Evolutionary conservation across 768 basidiomycete genomes (phyloP), one percentile per base, ranked within the genome.

Genomic region (Boletus pseudopeckii): DNA sequence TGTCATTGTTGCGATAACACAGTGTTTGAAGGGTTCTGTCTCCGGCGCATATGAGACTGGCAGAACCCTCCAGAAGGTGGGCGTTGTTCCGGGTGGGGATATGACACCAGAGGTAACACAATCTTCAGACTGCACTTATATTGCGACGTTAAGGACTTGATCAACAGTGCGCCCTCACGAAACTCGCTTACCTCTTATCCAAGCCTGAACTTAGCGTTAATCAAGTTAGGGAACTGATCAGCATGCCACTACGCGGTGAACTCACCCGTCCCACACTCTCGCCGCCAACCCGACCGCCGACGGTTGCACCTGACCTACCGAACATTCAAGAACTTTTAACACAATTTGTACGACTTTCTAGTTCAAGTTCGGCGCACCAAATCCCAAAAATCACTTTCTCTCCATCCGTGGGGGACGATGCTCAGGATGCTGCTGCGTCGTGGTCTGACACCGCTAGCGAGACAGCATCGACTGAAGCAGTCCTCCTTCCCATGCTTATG

Each of bases 1-100:
- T 2, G 83, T 96, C 48, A 82, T 98, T 45, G 92, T 98, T 37
- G 91, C 93, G 11, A 93, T 97, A 46, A 86, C 92, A 0, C 95
- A 98, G 64, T 97, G 95, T 65, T 65, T 83, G 15, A 92, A 86
- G 67, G 95, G 95, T 8, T 79, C 86, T 5, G 94, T 98, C 9
- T 88, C 86, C 9, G 84, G 88, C 62, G 84, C 86, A 15, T 95
- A 95, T 60, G 85, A 89, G 71, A 87, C 88, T 13, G 91, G 89
- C 5, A 75, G 85, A 59, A 79, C 80, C 3, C 74, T 94, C 20
- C 73, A 84, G 33, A 77, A 82, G 44, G 79, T 75, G n/a, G 92
- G 93, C 0, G 86, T 95, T 18, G 80, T 94, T 13, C 79, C 90
- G 0, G 93, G 93, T 7, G 83, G 82, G 26, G 94, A 97, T 68